Percentiles rank a stretch among this genome's conserved stretches.
phyloP scores from a whole-genome alignment of 139 green algal genomes.

The Volvox africanus region DNA sequence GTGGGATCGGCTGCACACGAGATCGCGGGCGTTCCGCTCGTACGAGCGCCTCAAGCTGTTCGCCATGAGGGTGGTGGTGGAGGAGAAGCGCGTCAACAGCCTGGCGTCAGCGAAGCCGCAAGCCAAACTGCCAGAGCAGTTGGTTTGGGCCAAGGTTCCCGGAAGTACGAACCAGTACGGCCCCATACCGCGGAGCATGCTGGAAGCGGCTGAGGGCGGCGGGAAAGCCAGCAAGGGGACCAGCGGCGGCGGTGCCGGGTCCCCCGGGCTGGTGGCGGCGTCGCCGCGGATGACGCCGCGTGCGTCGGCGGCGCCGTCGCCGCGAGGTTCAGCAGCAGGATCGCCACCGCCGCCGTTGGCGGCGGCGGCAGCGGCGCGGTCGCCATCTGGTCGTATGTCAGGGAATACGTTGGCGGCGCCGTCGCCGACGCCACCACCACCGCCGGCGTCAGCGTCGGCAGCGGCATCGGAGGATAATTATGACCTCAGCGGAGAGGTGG shows the following conservation, averaged over 20 bases:
- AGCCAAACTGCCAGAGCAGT: constrained; percentile 40
- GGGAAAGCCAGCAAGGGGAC: background rate
- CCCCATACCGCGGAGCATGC: background rate
- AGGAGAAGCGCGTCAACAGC: constrained; percentile 50
- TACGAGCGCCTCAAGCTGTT: constrained; percentile 48
- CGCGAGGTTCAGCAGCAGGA: background rate
- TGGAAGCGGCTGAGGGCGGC: background rate
- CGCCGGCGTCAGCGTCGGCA: background rate
- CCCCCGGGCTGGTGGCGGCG: no score
- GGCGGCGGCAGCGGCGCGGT: background rate
- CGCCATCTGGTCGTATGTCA: background rate
- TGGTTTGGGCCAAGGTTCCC: constrained; percentile 23
- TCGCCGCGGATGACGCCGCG: background rate
- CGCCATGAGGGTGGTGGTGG: constrained; percentile 15
- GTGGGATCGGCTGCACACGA: background rate
- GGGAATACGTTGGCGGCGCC: background rate
- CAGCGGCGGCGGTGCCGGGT: background rate
- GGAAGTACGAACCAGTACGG: constrained; percentile 30
- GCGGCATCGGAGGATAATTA: background rate
- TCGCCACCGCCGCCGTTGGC: background rate
- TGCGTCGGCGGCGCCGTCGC: constrained; percentile 2
- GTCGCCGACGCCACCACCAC: background rate
- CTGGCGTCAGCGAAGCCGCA: background rate
- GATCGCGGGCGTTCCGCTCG: constrained; percentile 19
- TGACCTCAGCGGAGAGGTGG: background rate